These are phyloP conservation scores for Helicostylum pulchrum DNA, from an alignment of 192 early-diverging fungal species.

Conservation along the genomic window DNA sequence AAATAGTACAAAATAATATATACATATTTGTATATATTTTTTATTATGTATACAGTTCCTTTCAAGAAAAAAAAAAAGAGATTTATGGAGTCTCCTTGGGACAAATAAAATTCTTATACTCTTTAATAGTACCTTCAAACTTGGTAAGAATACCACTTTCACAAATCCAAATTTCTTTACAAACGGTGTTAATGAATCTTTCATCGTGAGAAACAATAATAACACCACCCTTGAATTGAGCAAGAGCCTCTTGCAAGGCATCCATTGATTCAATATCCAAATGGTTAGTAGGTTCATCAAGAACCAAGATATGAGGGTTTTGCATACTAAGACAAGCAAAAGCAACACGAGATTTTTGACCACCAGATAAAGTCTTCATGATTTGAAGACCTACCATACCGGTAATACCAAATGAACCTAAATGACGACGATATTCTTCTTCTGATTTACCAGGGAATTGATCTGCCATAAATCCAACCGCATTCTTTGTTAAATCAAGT, in stretches of 20 bases:
- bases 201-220: conserved; percentile 98
- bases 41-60: no score
- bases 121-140: conserved; percentile 86
- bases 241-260: conserved; percentile 82
- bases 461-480: conserved; percentile 85
- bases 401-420: conserved; percentile 94
- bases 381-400: conserved; percentile 94
- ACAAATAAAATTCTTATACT: conserved; percentile 55
- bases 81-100: conserved; percentile 9
- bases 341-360: conserved; percentile 94
- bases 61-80: background rate
- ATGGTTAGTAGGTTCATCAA: conserved; percentile 94
- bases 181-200: conserved; percentile 86
- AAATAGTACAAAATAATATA: no score
- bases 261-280: conserved; percentile 93
- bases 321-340: conserved; percentile 93
- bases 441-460: conserved; percentile 90
- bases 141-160: conserved; percentile 74
- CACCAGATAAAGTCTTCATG: conserved; percentile 93
- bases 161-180: conserved; percentile 93
- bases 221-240: conserved; percentile 89
- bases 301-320: conserved; percentile 89
- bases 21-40: no score
- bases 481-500: conserved; percentile 78
- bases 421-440: conserved; percentile 92